Percentiles rank a stretch among this genome's conserved stretches.
Conservation (phyloP, 2,329 filamentous ascomycete genomes). For the Amylocarpus encephaloides region DNA sequence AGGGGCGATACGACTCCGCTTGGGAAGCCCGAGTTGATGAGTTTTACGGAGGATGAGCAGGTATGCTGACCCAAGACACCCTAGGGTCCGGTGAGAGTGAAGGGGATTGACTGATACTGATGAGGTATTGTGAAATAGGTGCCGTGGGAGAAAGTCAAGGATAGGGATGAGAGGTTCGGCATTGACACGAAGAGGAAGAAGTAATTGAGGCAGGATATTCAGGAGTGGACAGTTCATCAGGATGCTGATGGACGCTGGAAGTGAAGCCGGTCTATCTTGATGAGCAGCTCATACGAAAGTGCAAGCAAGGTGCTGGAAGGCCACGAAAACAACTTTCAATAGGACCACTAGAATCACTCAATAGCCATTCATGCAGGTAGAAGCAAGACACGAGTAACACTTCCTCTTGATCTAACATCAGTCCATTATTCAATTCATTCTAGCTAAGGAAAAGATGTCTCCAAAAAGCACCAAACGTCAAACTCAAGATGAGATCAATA, state of each 20-base stretch:
- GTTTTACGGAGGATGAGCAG: conserved; percentile 46
- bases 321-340: no score
- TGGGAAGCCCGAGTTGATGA: conserved; percentile 58
- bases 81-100: not conserved
- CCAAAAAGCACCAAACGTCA: conserved; percentile 33
- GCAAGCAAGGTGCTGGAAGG: no score
- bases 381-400: no score
- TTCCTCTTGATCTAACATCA: no score
- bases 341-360: no score
- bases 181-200: conserved; percentile 46
- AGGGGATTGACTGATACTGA: conserved; percentile 22
- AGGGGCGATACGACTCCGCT: conserved; percentile 59
- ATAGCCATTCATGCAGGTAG: no score
- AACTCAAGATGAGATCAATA: conserved; percentile 27
- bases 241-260: conserved; percentile 45
- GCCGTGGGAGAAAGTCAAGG: conserved; percentile 34
- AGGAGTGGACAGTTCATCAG: conserved; percentile 39
- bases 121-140: conserved; percentile 27
- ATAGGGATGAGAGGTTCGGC: conserved; percentile 48
- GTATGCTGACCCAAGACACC: conserved; percentile 31
- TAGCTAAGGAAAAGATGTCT: conserved; percentile 32
- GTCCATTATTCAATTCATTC: no score
- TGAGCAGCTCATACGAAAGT: no score
- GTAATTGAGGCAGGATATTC: conserved; percentile 45
- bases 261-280: no score